phyloP scores from a whole-genome alignment of 495 filamentous ascomycete genomes.

The Durotheca rogersii region DNA sequence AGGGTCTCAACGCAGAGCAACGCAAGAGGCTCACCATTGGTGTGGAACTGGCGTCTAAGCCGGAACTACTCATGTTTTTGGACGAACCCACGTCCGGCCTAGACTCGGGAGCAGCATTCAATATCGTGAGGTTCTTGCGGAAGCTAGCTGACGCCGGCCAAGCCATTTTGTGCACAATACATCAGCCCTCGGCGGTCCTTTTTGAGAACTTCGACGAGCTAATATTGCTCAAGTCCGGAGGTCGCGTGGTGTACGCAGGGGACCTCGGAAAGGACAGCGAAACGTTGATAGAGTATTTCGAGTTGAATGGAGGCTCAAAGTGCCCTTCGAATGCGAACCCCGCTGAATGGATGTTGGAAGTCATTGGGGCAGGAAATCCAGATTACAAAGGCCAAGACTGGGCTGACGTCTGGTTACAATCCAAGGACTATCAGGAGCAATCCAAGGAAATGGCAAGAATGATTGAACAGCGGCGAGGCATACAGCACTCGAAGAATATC shows the following conservation, averaged over 20 bases:
- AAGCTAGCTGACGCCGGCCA: constrained; percentile 68
- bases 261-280: constrained; percentile 47
- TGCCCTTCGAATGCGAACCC: constrained; percentile 66
- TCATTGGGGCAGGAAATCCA: constrained; percentile 54
- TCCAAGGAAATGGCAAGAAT: constrained; percentile 50
- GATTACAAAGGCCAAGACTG: constrained; percentile 66
- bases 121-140: constrained; percentile 63
- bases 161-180: constrained; percentile 71
- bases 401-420: constrained; percentile 72
- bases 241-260: constrained; percentile 70
- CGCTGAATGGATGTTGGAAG: constrained; percentile 87
- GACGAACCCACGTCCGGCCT: constrained; percentile 75
- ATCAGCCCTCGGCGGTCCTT: constrained; percentile 71
- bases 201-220: constrained; percentile 73
- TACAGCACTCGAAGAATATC: constrained; percentile 30
- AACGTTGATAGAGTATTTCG: constrained; percentile 45
- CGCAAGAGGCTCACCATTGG: constrained; percentile 75
- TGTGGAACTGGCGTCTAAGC: constrained; percentile 76
- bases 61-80: constrained; percentile 70
- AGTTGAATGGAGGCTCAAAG: constrained; percentile 63
- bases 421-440: constrained; percentile 60
- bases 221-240: constrained; percentile 64
- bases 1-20: constrained; percentile 81
- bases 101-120: constrained; percentile 63
- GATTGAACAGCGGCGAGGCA: constrained; percentile 16